Base-by-base conservation (phyloP, 306 rosid species). In the Argentina anserina region DNA sequence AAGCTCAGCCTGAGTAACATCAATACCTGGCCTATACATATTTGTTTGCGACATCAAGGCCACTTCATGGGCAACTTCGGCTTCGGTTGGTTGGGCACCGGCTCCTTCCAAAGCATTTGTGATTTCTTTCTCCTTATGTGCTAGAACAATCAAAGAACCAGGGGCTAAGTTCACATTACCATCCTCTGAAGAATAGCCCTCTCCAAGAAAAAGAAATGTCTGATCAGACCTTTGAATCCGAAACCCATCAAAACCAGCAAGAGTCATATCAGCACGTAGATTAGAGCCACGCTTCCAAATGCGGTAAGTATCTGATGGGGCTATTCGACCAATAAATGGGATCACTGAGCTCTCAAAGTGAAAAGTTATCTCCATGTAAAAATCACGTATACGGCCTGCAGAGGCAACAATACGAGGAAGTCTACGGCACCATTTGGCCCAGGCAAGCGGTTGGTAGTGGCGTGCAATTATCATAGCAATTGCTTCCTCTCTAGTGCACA, bases 351-450 rank as follows among this genome's bases (percentile, higher is more conserved):
- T 95, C 87, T 95, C 99, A 81, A 95, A 95, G 78, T 90, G 99
- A 72, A 95, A 95, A 75, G 90, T 88, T 70, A 95, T 95, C 87
- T 95, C 99, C 99, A 91, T 95, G 75, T 95, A 95, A 82, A 95
- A 95, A 77, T 95, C 99, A 70, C 97, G 99, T 69, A 95, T 95
- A 3, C 97, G 97, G 11, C 87, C 31, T 9, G 95, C 90, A 3
- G 99, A 91, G 65, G 97, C 99, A 72, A 91, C 86, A 70, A 95
- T 95, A 4, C 99, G 91, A 21, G 99, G 99, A 74, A 91, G 96
- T 77, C 99, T 91, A 5, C 99, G 95, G 72, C 97, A 88, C 99
- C 99, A 91, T 85, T 95, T 95, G 53, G 99, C 97, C 99, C 99
- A 95, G 72, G 99, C 97, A 53, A 91, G 84, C 42, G 97, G 97